Conservation (phyloP, 805 yeast genomes). For the Lipomyces sp. region DNA sequence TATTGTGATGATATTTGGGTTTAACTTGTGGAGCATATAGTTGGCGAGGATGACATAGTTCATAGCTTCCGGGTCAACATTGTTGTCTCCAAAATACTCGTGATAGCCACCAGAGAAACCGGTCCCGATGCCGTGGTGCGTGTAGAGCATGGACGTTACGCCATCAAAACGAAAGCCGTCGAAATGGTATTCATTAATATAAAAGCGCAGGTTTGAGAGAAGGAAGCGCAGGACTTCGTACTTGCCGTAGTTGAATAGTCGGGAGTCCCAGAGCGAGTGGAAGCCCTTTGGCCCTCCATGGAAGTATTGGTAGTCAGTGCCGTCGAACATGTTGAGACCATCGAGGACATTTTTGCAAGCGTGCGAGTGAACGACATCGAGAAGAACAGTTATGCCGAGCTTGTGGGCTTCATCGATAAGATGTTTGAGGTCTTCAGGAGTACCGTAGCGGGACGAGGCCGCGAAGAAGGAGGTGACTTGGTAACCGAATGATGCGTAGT, state of each 20-base stretch:
- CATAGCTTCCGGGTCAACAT: conserved; percentile 84
- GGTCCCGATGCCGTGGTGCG: conserved; percentile 90
- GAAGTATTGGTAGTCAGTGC: conserved; percentile 93
- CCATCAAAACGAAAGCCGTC: conserved; percentile 98
- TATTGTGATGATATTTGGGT: conserved; percentile 67
- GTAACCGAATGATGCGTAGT: conserved; percentile 97
- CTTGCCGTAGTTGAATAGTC: conserved; percentile 87
- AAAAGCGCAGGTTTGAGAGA: conserved; percentile 81
- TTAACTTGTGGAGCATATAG: conserved; percentile 63
- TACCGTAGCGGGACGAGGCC: conserved; percentile 84
- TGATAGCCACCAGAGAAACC: conserved; percentile 89
- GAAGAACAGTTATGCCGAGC: conserved; percentile 79
- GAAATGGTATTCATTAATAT: conserved; percentile 78
- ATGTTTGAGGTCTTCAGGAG: conserved; percentile 93
- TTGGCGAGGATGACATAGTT: conserved; percentile 91
- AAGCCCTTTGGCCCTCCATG: conserved; percentile 88
- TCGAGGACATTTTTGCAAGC: conserved; percentile 93
- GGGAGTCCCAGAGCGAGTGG: conserved; percentile 95
- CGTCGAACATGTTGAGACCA: conserved; percentile 91
- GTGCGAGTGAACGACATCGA: conserved; percentile 95
- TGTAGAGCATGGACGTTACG: conserved; percentile 88
- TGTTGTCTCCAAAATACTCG: conserved; percentile 77
- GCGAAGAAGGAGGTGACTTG: conserved; percentile 95
- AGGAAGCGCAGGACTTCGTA: conserved; percentile 89
- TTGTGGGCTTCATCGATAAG: conserved; percentile 90